A percentile compares a stretch with the other conserved stretches of the same genome.
phyloP scores from a whole-genome alignment of 768 basidiomycete genomes.

The Hortiboletus flavorubellus region DNA sequence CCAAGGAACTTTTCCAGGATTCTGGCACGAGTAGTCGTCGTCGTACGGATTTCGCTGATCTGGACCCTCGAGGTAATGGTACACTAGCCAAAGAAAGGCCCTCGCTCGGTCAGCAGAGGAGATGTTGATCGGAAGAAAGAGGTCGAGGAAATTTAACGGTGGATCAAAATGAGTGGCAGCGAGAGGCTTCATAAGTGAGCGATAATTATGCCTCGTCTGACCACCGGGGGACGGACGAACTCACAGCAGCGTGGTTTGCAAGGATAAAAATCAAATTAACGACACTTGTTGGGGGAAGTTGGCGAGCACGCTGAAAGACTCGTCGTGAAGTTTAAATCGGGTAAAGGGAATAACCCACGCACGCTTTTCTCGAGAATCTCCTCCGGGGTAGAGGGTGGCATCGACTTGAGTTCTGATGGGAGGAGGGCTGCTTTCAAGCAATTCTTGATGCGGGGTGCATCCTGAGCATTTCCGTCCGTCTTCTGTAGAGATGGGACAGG shows the following conservation, averaged over 20 bases:
- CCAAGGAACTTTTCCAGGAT: conserved; percentile 63
- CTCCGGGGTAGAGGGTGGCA: conserved; percentile 69
- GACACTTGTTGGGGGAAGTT: conserved; percentile 77
- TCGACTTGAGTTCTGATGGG: conserved; percentile 60
- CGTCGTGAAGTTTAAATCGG: conserved; percentile 1
- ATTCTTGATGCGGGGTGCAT: conserved; percentile 90
- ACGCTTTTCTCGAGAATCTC: conserved; percentile 71
- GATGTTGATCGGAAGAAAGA: conserved; percentile 76
- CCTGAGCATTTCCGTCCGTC: conserved; percentile 84
- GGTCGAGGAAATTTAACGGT: conserved; percentile 72
- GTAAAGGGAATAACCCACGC: conserved; percentile 25
- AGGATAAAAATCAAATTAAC: conserved; percentile 86
- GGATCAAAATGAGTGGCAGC: conserved; percentile 72
- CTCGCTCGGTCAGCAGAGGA: conserved; percentile 70
- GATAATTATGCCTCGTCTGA: conserved; percentile 6
- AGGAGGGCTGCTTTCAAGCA: conserved; percentile 80
- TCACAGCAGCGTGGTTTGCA: conserved; percentile 71
- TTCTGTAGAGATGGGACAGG: conserved; percentile 86
- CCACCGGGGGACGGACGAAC: conserved; percentile 22
- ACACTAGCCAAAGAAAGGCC: conserved; percentile 82
- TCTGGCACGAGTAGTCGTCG: conserved; percentile 54
- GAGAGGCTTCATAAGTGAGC: conserved; percentile 43
- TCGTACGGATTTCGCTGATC: conserved; percentile 70
- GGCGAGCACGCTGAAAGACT: conserved; percentile 46
- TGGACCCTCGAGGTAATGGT: conserved; percentile 72